A percentile compares a stretch with the other conserved stretches of the same genome.
phyloP scores from a whole-genome alignment of 169 alveolate genomes.

The Miamiensis avidus region DNA sequence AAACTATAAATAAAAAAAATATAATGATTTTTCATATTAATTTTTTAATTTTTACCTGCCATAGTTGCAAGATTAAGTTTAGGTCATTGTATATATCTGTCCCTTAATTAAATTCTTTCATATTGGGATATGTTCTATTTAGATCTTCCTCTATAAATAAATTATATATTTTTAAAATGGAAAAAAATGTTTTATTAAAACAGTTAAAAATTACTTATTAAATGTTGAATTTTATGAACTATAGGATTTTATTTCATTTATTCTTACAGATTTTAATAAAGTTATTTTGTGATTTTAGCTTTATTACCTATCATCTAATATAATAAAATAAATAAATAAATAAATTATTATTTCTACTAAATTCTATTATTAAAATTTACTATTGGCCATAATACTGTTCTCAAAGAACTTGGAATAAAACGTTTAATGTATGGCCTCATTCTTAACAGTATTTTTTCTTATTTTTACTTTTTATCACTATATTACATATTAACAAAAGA shows the following conservation, averaged over 20 bases:
- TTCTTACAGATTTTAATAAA: conserved; percentile 1
- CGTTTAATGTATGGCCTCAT: background rate
- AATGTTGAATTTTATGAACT: background rate
- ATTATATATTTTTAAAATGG: background rate
- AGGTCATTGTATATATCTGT: background rate
- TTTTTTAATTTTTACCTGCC: background rate
- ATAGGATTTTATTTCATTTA: background rate
- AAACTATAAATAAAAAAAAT: background rate
- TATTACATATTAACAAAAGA: background rate
- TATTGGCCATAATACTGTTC: background rate
- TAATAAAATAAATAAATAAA: background rate
- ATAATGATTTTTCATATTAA: background rate
- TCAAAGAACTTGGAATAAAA: background rate
- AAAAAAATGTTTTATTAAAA: background rate
- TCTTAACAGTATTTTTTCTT: background rate
- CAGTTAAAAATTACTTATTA: conserved; percentile 11
- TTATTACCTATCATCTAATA: conserved; percentile 25
- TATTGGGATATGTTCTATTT: conserved; percentile 22
- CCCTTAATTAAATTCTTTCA: conserved; percentile 9
- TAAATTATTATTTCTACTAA: background rate
- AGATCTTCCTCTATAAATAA: conserved; percentile 6
- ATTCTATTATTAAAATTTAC: background rate
- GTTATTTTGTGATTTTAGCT: conserved; percentile 5
- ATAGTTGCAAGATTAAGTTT: conserved; percentile 2
- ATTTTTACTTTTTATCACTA: too few species aligned